Conservation (phyloP, 352 stramenopile genomes). For the Phytophthora lateralis region DNA sequence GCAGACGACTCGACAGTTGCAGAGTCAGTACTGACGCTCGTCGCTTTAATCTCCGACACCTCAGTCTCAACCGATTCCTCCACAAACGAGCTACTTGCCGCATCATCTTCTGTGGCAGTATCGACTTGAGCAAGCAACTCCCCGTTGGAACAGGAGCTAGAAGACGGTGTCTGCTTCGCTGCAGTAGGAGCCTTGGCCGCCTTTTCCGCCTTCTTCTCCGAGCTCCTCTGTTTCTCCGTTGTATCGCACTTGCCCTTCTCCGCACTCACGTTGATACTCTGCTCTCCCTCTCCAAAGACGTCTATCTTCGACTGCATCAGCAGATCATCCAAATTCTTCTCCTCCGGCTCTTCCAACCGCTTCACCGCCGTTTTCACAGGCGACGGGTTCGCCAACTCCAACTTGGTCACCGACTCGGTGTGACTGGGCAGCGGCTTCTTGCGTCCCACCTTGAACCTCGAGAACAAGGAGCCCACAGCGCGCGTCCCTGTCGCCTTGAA, state of each 20-base stretch:
- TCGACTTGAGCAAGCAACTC: constrained; percentile 10
- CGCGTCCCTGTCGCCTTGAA: constrained; percentile 33
- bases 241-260: constrained; percentile 42
- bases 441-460: constrained; percentile 41
- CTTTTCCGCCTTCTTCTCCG: constrained; percentile 22
- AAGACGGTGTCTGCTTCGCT: constrained; percentile 10
- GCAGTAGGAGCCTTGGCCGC: constrained; percentile 1
- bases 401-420: constrained; percentile 32
- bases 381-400: constrained; percentile 27
- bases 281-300: constrained; percentile 28
- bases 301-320: constrained; percentile 26
- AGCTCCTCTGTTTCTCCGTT: constrained; percentile 24
- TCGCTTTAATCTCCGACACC: constrained; percentile 2
- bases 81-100: background rate
- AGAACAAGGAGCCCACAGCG: constrained; percentile 40
- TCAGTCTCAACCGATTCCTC: constrained; percentile 8
- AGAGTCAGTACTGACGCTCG: background rate
- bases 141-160: constrained; percentile 17
- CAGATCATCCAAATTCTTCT: constrained; percentile 29
- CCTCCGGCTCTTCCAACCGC: constrained; percentile 36
- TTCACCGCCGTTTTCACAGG: constrained; percentile 29
- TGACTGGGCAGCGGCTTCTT: constrained; percentile 37
- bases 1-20: background rate
- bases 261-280: constrained; percentile 42
- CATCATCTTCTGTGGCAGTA: background rate